Percentiles rank a stretch among this genome's conserved stretches.
Conservation (phyloP, 352 stramenopile genomes). For the Phytophthora sansomeana region DNA sequence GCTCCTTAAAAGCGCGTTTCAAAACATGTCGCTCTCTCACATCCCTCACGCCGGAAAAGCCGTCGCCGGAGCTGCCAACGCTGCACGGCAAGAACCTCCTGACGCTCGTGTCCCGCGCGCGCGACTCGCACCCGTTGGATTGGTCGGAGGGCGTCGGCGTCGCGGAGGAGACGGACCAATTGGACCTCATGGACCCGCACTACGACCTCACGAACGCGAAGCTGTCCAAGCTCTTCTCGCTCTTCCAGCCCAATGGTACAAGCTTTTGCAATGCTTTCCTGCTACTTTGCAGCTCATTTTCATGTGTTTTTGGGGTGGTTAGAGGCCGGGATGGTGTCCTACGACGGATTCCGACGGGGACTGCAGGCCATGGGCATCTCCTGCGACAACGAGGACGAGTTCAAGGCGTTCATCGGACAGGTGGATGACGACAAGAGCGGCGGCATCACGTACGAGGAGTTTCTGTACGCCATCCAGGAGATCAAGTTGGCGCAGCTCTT, state of each 20-base stretch:
- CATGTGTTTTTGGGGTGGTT: slow-evolving; percentile 4
- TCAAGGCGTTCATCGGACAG: slow-evolving; percentile 76
- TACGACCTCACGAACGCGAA: slow-evolving; percentile 85
- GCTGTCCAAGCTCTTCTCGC: slow-evolving; percentile 71
- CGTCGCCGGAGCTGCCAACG: slow-evolving; percentile 31
- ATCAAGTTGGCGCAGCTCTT: slow-evolving; percentile 91
- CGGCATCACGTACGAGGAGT: slow-evolving; percentile 87
- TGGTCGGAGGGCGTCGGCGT: slow-evolving; percentile 60
- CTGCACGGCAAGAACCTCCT: slow-evolving; percentile 75
- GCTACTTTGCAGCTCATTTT: no score
- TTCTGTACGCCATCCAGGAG: slow-evolving; percentile 88
- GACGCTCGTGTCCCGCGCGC: slow-evolving; percentile 63
- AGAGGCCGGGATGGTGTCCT: slow-evolving; percentile 72
- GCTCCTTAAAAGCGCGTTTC: neutral
- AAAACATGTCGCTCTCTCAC: slow-evolving; percentile 18
- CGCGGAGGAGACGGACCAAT: slow-evolving; percentile 52
- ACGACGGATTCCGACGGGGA: slow-evolving; percentile 76
- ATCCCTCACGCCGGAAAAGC: slow-evolving; percentile 24
- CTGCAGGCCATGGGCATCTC: slow-evolving; percentile 83
- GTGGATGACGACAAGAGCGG: slow-evolving; percentile 86
- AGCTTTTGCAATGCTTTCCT: no score
- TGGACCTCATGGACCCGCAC: slow-evolving; percentile 84
- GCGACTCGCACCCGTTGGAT: slow-evolving; percentile 62
- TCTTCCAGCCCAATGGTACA: slow-evolving; percentile 68
- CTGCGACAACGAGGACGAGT: slow-evolving; percentile 66